Evolutionary conservation across 2,329 filamentous ascomycete species (phyloP).

Genomic region (Aspergillus viridinutans): DNA sequence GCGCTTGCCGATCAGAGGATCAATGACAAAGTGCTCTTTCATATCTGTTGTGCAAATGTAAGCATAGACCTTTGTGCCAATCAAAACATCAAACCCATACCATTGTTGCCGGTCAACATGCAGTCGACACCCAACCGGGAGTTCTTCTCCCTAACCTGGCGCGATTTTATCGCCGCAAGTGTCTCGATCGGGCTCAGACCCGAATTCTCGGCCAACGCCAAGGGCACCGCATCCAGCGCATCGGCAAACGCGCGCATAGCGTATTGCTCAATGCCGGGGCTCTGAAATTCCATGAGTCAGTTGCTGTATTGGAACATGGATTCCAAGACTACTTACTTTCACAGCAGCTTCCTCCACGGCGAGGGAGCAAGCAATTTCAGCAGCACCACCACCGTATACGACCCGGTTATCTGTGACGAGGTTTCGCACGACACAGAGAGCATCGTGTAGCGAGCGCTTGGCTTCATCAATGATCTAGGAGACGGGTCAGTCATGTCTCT

Average conservation of each 20-base stretch:
- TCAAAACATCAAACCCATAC: slow-evolving; percentile 43
- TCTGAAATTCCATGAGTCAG: slow-evolving; percentile 46
- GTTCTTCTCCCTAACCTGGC: slow-evolving; percentile 85
- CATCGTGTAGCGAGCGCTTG: slow-evolving; percentile 94
- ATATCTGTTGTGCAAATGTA: slow-evolving; percentile 59
- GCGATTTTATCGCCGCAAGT: slow-evolving; percentile 88
- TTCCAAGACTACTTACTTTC: slow-evolving; percentile 50
- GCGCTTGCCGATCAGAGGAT: slow-evolving; percentile 95
- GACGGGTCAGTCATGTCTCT: slow-evolving; percentile 5
- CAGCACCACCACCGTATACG: slow-evolving; percentile 93
- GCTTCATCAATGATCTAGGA: slow-evolving; percentile 94
- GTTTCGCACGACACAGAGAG: slow-evolving; percentile 95
- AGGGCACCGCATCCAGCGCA: slow-evolving; percentile 86
- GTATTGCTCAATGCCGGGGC: slow-evolving; percentile 95
- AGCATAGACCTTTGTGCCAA: not conserved
- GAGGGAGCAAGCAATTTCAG: slow-evolving; percentile 93
- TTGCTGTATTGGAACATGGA: not conserved
- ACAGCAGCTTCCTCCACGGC: slow-evolving; percentile 93
- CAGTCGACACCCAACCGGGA: slow-evolving; percentile 88
- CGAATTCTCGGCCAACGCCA: slow-evolving; percentile 96
- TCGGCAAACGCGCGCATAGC: slow-evolving; percentile 98
- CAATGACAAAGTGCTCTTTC: slow-evolving; percentile 96
- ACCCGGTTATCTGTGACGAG: slow-evolving; percentile 93
- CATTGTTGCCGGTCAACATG: slow-evolving; percentile 90
- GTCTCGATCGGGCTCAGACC: slow-evolving; percentile 95